Evolutionary conservation across 2,329 filamentous ascomycete species (phyloP).

Genomic region (Aspergillus neotritici): DNA sequence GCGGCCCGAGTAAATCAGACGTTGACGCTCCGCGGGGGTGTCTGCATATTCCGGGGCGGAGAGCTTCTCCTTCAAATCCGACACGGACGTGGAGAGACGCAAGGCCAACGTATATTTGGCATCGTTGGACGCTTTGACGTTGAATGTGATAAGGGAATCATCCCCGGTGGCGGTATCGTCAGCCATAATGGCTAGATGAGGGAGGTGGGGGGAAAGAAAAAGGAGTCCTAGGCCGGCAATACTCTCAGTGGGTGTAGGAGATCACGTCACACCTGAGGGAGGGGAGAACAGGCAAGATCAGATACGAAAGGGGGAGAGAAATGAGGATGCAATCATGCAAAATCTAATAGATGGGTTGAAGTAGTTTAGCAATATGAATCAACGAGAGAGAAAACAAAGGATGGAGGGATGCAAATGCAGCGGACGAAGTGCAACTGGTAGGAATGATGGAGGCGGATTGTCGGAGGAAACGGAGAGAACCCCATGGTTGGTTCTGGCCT

Average conservation of each 20-base stretch:
- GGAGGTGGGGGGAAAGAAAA: constrained; percentile 6
- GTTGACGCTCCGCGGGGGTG: constrained; percentile 79
- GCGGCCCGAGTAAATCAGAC: constrained; percentile 93
- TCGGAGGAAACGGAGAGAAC: constrained; percentile 34
- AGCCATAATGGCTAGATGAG: constrained; percentile 31
- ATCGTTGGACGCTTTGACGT: constrained; percentile 94
- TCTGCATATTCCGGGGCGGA: constrained; percentile 76
- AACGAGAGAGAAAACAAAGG: neutral
- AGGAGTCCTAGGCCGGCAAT: constrained; percentile 5
- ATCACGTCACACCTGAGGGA: constrained; percentile 8
- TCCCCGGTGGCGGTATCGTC: constrained; percentile 43
- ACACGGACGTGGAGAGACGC: constrained; percentile 66
- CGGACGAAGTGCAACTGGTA: constrained; percentile 10
- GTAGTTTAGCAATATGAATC: neutral
- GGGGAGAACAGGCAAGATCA: neutral
- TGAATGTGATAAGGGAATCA: constrained; percentile 84
- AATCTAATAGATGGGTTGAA: neutral
- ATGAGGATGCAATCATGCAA: neutral
- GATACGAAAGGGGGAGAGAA: neutral
- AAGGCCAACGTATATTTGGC: constrained; percentile 79
- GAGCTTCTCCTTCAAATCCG: constrained; percentile 85
- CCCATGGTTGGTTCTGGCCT: constrained; percentile 23
- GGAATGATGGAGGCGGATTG: constrained; percentile 4
- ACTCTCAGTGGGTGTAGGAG: neutral
- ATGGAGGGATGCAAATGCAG: neutral